These are phyloP conservation scores for Benincasa hispida DNA, from an alignment of 306 rosid species.

Conservation along the genomic window DNA sequence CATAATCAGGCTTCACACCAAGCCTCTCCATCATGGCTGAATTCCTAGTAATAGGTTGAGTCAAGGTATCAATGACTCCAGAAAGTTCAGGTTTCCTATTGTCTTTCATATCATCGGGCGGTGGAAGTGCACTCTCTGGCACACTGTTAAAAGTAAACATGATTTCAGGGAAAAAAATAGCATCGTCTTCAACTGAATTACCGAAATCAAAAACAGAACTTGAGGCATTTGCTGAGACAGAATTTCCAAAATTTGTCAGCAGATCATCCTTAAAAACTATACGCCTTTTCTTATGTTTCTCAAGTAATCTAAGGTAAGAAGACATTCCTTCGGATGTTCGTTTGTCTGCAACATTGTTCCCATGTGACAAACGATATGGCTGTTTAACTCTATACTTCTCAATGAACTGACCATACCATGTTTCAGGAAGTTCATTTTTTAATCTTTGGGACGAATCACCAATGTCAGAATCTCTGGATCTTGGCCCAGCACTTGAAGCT, in stretches of 20 bases:
- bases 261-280: conserved; percentile 52
- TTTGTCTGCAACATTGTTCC: conserved; percentile 42
- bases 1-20: conserved; percentile 56
- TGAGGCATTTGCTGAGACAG: conserved; percentile 27
- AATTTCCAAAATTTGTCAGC: conserved; percentile 23
- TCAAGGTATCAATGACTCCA: conserved; percentile 68
- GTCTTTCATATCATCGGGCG: conserved; percentile 25
- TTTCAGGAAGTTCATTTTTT: conserved; percentile 57
- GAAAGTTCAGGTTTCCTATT: conserved; percentile 30
- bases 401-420: conserved; percentile 69
- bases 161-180: conserved; percentile 56
- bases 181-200: conserved; percentile 25
- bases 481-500: conserved; percentile 30
- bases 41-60: conserved; percentile 41
- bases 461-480: conserved; percentile 53
- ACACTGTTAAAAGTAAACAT: conserved; percentile 58
- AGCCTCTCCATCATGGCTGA: conserved; percentile 73
- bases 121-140: conserved; percentile 77
- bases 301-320: conserved; percentile 29
- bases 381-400: conserved; percentile 47
- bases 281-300: conserved; percentile 56
- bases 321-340: conserved; percentile 74
- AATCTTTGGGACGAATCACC: conserved; percentile 34
- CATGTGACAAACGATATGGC: conserved; percentile 32
- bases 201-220: conserved; percentile 30